Evolutionary conservation across 495 filamentous ascomycete species (phyloP).

Genomic region (Xylaria nigripes): DNA sequence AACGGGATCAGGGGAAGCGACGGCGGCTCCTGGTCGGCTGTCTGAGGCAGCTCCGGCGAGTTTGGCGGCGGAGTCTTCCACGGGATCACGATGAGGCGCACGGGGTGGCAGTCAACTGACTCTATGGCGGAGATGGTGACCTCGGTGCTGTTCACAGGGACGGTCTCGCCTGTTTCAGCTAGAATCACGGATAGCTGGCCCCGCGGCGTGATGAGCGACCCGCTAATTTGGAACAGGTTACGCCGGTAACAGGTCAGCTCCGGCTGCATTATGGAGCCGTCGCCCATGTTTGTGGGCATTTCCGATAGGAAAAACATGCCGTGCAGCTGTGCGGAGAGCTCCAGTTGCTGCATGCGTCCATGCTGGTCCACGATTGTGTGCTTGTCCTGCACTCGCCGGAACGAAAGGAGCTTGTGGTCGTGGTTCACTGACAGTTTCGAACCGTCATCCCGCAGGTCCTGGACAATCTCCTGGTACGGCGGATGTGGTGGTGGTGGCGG

Average conservation of each 20-base stretch:
- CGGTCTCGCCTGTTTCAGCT: constrained; percentile 72
- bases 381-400: constrained; percentile 45
- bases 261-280: constrained; percentile 56
- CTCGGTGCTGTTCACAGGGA: constrained; percentile 73
- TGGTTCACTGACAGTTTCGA: constrained; percentile 47
- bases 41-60: constrained; percentile 48
- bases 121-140: constrained; percentile 82
- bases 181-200: constrained; percentile 58
- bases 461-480: constrained; percentile 45
- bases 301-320: constrained; percentile 97
- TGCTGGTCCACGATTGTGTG: constrained; percentile 48
- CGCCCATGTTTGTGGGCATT: constrained; percentile 59
- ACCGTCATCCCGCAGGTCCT: constrained; percentile 45
- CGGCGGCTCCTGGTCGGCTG: constrained; percentile 47
- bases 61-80: constrained; percentile 89
- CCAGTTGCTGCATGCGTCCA: constrained; percentile 47
- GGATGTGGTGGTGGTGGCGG: constrained; percentile 21
- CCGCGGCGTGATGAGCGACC: constrained; percentile 71
- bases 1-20: constrained; percentile 69
- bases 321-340: constrained; percentile 75
- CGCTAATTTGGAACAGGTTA: constrained; percentile 88
- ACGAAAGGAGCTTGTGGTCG: constrained; percentile 50
- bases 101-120: constrained; percentile 79
- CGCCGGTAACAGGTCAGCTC: constrained; percentile 91
- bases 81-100: constrained; percentile 88